Conservation (phyloP, 2,329 filamentous ascomycete genomes). For the Domatiomyces catenatus region DNA sequence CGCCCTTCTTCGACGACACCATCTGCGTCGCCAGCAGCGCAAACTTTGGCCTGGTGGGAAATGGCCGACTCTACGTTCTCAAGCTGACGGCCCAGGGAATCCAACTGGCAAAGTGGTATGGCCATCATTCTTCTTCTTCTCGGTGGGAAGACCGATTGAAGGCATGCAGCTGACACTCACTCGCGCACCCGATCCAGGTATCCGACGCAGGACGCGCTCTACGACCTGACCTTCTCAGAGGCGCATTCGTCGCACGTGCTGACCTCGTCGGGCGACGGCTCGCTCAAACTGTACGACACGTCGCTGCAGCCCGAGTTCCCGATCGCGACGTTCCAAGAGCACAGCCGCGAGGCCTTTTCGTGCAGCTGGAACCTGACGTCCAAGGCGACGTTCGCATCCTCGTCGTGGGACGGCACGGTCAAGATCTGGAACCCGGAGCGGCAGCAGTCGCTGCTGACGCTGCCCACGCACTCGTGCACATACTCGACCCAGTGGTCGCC, state of each 20-base stretch:
- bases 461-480: conserved; percentile 85
- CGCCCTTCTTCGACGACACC: conserved; percentile 90
- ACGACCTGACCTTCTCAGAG: conserved; percentile 90
- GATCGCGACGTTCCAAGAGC: conserved; percentile 81
- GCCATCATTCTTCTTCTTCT: conserved; percentile 1
- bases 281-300: conserved; percentile 85
- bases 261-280: conserved; percentile 80
- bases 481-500: conserved; percentile 88
- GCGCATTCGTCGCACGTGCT: conserved; percentile 89
- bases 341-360: conserved; percentile 82
- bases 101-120: conserved; percentile 64
- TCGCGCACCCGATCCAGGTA: conserved; percentile 41
- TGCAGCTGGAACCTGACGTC: conserved; percentile 83
- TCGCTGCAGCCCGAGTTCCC: conserved; percentile 61
- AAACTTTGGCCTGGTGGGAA: conserved; percentile 94
- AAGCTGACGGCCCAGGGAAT: conserved; percentile 72
- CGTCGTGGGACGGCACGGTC: conserved; percentile 89
- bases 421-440: conserved; percentile 87
- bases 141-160: not conserved
- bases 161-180: too few species aligned
- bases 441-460: conserved; percentile 56
- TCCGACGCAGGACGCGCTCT: conserved; percentile 93
- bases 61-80: conserved; percentile 75
- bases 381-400: conserved; percentile 81
- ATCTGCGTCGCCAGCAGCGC: conserved; percentile 80